phyloP scores from a whole-genome alignment of 2,329 filamentous ascomycete species.

The Cryphonectria carpinicola region DNA sequence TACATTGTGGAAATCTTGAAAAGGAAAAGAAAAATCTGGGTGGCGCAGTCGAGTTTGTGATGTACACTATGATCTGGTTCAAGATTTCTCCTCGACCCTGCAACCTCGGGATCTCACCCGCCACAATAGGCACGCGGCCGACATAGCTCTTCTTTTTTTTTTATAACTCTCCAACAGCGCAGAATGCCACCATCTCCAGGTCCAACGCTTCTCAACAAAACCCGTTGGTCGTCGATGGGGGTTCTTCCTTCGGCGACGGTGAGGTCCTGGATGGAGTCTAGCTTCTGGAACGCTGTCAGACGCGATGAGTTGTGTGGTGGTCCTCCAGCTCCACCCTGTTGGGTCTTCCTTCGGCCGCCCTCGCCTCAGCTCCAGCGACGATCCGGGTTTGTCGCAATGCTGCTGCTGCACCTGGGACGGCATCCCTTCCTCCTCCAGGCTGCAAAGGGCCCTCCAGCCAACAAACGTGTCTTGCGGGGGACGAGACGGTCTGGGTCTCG shows the following conservation, averaged over 20 bases:
- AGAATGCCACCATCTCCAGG: not conserved
- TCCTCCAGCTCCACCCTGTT: constrained; percentile 8
- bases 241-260: not conserved
- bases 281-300: not conserved
- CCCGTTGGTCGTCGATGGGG: not conserved
- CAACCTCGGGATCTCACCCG: not conserved
- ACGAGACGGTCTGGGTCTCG: constrained; percentile 2
- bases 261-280: not conserved
- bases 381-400: not conserved
- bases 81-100: not conserved
- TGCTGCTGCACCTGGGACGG: not conserved
- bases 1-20: not conserved
- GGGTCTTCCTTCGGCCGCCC: constrained; percentile 14
- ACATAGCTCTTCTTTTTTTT: not conserved
- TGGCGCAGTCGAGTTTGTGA: constrained; percentile 3
- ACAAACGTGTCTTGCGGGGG: constrained; percentile 6
- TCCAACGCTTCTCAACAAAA: too few species aligned
- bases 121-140: not conserved
- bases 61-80: not conserved
- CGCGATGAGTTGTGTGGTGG: not conserved
- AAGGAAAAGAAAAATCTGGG: not conserved
- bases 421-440: not conserved
- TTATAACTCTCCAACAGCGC: not conserved
- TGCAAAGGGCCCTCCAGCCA: not conserved
- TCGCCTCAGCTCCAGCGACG: constrained; percentile 8